Percentiles rank a stretch among this genome's conserved stretches.
Conservation (phyloP, 768 basidiomycete genomes). For the Hysterangium stoloniferum region DNA sequence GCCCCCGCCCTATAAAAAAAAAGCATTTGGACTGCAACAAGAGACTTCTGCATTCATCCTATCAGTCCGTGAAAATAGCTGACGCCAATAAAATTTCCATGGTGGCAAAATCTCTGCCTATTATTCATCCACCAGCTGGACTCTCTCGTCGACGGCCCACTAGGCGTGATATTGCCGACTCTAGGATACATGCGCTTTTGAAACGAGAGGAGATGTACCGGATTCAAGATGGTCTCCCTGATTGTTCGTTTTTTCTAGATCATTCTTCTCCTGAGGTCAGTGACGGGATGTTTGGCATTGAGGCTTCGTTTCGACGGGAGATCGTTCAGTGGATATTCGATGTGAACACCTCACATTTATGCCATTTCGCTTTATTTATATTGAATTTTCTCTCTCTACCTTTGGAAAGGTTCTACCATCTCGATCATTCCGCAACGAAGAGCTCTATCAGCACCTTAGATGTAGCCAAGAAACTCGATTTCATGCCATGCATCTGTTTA, state of each 20-base stretch:
- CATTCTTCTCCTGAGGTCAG: slow-evolving; percentile 13
- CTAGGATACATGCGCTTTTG: slow-evolving; percentile 33
- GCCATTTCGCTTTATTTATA: background rate
- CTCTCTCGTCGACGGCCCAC: slow-evolving; percentile 26
- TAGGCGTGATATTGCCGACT: slow-evolving; percentile 36
- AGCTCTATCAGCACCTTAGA: slow-evolving; percentile 31
- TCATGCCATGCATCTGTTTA: slow-evolving; percentile 55
- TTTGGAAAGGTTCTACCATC: slow-evolving; percentile 6
- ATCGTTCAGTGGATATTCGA: slow-evolving; percentile 40
- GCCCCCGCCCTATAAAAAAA: no score
- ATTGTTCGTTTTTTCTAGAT: slow-evolving; percentile 9
- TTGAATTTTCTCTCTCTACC: background rate
- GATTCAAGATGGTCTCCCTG: slow-evolving; percentile 28
- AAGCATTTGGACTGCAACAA: no score
- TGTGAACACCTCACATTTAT: slow-evolving; percentile 20
- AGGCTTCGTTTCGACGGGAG: slow-evolving; percentile 26
- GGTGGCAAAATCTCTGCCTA: no score
- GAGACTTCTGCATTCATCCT: no score
- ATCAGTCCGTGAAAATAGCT: no score
- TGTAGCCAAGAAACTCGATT: slow-evolving; percentile 54
- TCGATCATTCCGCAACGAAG: background rate
- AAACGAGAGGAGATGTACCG: slow-evolving; percentile 33
- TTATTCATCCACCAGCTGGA: slow-evolving; percentile 45
- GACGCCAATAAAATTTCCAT: no score
- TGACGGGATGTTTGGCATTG: slow-evolving; percentile 22